A percentile compares a stretch with the other conserved stretches of the same genome.
phyloP scores from a whole-genome alignment of 2,329 filamentous ascomycete species.

The Claviceps monticola region DNA sequence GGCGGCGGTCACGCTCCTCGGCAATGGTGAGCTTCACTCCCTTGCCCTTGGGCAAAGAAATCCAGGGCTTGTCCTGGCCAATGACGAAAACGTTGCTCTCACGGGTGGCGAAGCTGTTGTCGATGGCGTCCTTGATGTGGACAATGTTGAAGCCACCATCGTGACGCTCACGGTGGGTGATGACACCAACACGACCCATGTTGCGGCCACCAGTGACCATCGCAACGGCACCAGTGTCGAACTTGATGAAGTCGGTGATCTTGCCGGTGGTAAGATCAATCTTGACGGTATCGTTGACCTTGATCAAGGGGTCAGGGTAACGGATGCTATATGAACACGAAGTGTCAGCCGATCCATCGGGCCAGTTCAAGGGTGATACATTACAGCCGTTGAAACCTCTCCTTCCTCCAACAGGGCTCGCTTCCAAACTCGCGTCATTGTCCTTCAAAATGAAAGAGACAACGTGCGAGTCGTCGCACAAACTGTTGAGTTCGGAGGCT shows the following conservation, averaged over 20 bases:
- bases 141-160: constrained; percentile 99
- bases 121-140: constrained; percentile 99
- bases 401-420: constrained; percentile 9
- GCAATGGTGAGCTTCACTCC: constrained; percentile 99
- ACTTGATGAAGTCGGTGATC: constrained; percentile 95
- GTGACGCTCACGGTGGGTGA: constrained; percentile 99
- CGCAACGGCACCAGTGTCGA: constrained; percentile 94
- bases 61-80: constrained; percentile 96
- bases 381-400: constrained; percentile 35
- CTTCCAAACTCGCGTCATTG: not conserved
- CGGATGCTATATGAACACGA: constrained; percentile 58
- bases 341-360: constrained; percentile 21
- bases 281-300: constrained; percentile 99
- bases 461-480: not conserved
- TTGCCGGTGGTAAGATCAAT: constrained; percentile 94
- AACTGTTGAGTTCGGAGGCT: constrained; percentile 6
- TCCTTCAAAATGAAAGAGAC: not conserved
- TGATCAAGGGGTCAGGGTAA: constrained; percentile 95
- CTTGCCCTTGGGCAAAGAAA: constrained; percentile 99
- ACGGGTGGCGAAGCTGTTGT: constrained; percentile 99
- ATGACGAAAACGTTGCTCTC: constrained; percentile 99
- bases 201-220: constrained; percentile 99
- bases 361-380: constrained; percentile 30
- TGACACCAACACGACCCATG: constrained; percentile 99
- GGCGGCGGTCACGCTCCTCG: constrained; percentile 96